Evolutionary conservation across 208 protist species (phyloP).

Genomic region (Acanthamoeba castellanii): DNA sequence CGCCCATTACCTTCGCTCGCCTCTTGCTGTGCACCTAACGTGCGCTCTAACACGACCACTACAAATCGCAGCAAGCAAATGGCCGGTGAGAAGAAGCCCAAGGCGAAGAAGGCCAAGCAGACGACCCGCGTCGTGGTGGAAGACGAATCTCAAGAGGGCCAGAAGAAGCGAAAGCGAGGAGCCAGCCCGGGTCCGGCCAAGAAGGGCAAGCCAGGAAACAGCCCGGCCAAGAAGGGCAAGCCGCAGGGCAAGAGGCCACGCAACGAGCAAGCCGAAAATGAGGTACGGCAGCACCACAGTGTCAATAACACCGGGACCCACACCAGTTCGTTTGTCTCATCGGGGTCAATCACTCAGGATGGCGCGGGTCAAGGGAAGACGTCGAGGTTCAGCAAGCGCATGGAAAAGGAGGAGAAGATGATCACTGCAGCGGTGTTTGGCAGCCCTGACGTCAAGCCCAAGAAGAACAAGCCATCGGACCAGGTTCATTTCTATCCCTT

Average conservation of each 20-base stretch:
- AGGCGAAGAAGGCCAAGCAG: background rate
- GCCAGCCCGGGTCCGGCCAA: background rate
- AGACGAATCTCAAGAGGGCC: background rate
- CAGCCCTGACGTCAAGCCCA: background rate
- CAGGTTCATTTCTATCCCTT: background rate
- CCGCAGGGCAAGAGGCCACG: constrained; percentile 20
- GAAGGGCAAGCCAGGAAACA: constrained; percentile 22
- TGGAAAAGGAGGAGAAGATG: constrained; percentile 28
- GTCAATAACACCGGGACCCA: background rate
- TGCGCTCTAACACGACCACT: background rate
- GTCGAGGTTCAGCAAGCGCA: constrained; percentile 17
- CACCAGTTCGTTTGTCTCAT: background rate
- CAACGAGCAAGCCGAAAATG: background rate
- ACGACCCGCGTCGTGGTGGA: background rate
- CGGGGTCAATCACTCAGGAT: background rate
- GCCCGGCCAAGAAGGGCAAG: background rate
- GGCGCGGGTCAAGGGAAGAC: background rate
- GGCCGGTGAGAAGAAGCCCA: background rate
- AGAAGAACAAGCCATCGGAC: constrained; percentile 50
- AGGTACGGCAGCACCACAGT: background rate
- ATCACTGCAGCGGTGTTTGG: background rate
- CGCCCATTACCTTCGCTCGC: background rate
- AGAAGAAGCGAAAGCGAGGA: constrained; percentile 24
- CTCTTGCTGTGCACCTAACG: background rate
- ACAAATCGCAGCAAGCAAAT: background rate